Evolutionary conservation across 2,329 filamentous ascomycete genomes (phyloP), one percentile per base, ranked within the genome.

Genomic region (Pezicula carpinea): DNA sequence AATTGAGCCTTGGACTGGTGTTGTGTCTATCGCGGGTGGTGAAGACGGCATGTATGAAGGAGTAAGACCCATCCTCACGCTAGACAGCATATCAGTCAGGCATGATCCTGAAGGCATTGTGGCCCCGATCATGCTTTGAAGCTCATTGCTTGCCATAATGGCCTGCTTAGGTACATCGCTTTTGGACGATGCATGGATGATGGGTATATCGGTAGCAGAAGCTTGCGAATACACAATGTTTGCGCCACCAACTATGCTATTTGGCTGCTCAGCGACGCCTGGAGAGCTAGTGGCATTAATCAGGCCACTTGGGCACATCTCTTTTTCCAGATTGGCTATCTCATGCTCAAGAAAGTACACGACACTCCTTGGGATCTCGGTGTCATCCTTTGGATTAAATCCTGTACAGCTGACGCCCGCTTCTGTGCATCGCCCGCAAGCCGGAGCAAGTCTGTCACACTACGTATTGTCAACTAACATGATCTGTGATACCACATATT

Each of bases 261-360:
- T 2, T 11, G 31, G 34, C 15, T 15, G 34, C 34, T 19, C 34
- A n/a, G 34, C 3, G 34, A 36, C 10, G 34, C n/a, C 57, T 19
- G 54, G 54, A 47, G 54, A 54, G 41, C 52, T 44, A 45, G 56
- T 54, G 46, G 58, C 58, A 33, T 58, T 49, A 34, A n/a, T n/a
- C n/a, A 57, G 58, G 42, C 51, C 61, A 50, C 59, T 58, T 22
- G 58, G 45, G 3, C 59, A 51, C 38, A 64, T 54, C 35, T 62
- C 60, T 14, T 55, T 58, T 50, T 65, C 62, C 14, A 65, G 52
- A 11, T 59, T 58, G 15, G 63, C 62, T 49, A 65, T 64, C 52
- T 65, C 62, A 13, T 60, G 53, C 47, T 64, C 63, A 2, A 65
- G 55, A 52, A 62, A 57, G 49, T 64, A 61, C 17, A 65, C 61